A percentile compares a stretch with the other conserved stretches of the same genome.
These are phyloP conservation scores for Candolleomyces aberdarensis DNA, from an alignment of 768 basidiomycete genomes.

Conservation along the genomic window DNA sequence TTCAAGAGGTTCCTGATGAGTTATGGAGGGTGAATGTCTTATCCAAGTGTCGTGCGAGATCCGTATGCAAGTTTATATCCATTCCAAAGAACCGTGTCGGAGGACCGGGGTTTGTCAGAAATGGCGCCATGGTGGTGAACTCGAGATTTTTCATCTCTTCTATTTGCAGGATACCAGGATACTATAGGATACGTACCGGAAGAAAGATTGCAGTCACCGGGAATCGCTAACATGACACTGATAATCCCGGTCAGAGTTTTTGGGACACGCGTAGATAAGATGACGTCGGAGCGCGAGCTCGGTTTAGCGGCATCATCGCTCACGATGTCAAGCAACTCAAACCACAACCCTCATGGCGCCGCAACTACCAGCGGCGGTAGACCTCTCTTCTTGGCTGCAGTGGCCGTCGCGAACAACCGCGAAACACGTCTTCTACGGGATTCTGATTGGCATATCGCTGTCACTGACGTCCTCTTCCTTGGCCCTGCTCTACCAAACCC, in stretches of 20 bases:
- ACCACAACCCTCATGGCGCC: constrained; percentile 14
- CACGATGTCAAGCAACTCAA: not conserved
- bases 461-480: constrained; percentile 71
- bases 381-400: constrained; percentile 26
- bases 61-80: not conserved
- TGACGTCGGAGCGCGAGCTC: not conserved
- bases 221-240: too few relatives aligned
- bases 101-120: not conserved
- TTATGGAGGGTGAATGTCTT: not conserved
- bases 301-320: not conserved
- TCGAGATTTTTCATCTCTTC: too few relatives aligned
- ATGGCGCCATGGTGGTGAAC: not conserved
- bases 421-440: constrained; percentile 37
- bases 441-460: constrained; percentile 74
- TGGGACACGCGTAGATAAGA: constrained; percentile 7
- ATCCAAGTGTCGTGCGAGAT: not conserved
- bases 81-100: not conserved
- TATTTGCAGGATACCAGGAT: too few relatives aligned
- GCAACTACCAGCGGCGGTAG: constrained; percentile 15
- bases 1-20: not conserved
- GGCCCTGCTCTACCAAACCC: constrained; percentile 47
- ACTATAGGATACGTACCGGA: too few relatives aligned
- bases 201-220: too few relatives aligned
- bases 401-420: constrained; percentile 34
- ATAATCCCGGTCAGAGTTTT: too few relatives aligned